phyloP scores from a whole-genome alignment of 495 filamentous ascomycete genomes.

The Copromyces sp. region DNA sequence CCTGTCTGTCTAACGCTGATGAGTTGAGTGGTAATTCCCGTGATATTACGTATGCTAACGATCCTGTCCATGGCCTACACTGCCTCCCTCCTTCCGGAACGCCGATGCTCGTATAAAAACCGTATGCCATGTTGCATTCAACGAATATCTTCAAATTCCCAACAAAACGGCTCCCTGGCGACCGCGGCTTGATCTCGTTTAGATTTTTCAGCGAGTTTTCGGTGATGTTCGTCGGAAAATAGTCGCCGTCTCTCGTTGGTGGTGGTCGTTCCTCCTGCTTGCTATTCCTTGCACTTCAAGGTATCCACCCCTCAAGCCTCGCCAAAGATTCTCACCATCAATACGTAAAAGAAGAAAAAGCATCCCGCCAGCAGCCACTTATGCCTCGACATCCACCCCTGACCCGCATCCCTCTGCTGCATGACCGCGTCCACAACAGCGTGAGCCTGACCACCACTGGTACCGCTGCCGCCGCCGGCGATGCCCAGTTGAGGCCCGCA shows the following conservation, averaged over 20 bases:
- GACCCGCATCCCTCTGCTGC: conserved; percentile 66
- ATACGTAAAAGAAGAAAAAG: conserved; percentile 64
- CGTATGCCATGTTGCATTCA: neutral
- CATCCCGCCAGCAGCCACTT: conserved; percentile 60
- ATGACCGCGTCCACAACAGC: conserved; percentile 66
- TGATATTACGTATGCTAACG: neutral
- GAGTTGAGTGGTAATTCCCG: neutral
- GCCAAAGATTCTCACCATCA: conserved; percentile 63
- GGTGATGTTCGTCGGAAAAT: neutral
- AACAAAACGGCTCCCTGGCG: neutral
- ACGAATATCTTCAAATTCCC: neutral
- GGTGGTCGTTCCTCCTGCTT: neutral
- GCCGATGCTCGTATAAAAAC: neutral
- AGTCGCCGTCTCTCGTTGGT: neutral
- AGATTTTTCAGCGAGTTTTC: neutral
- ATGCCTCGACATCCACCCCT: conserved; percentile 69
- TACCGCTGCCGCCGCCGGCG: conserved; percentile 35
- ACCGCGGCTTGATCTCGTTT: neutral
- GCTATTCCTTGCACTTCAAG: neutral
- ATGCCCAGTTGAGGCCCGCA: conserved; percentile 59
- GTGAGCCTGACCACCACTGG: conserved; percentile 59
- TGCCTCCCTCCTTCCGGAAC: neutral
- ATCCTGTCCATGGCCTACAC: neutral
- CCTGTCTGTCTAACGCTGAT: neutral
- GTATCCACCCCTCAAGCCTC: conserved; percentile 12